phyloP scores from a whole-genome alignment of 352 stramenopile genomes.

The Globisporangium alternatum region DNA sequence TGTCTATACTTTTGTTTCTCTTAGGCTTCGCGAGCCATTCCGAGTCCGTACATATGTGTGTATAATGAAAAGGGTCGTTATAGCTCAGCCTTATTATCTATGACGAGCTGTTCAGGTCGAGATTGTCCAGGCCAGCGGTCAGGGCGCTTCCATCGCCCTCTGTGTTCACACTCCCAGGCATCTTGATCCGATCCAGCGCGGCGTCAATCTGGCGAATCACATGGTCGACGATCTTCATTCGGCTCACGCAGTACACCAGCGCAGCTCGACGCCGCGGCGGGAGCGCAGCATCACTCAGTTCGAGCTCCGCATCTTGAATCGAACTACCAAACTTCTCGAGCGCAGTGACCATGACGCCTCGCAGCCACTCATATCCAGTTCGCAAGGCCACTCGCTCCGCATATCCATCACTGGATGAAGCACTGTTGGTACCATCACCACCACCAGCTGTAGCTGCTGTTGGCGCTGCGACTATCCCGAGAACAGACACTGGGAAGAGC shows the following conservation, averaged over 20 bases:
- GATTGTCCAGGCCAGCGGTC: background rate
- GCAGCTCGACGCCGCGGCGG: conserved; percentile 32
- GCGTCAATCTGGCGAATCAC: conserved; percentile 39
- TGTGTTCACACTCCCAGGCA: background rate
- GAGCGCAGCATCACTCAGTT: conserved; percentile 18
- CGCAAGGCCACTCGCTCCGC: conserved; percentile 2
- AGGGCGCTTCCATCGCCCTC: background rate
- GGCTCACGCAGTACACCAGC: conserved; percentile 44
- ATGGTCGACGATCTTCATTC: conserved; percentile 36
- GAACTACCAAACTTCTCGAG: conserved; percentile 21
- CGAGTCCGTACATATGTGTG: background rate
- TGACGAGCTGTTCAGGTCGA: conserved; percentile 3
- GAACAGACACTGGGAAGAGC: conserved; percentile 31
- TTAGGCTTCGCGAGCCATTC: background rate
- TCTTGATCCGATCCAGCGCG: conserved; percentile 21
- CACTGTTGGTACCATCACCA: background rate
- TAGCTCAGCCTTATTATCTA: background rate
- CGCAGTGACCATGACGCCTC: conserved; percentile 14
- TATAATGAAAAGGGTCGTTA: too few species aligned
- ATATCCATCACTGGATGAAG: background rate
- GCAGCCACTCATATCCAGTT: conserved; percentile 17
- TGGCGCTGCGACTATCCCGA: background rate
- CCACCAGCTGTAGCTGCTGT: background rate
- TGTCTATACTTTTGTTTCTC: conserved; percentile 1
- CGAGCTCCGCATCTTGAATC: conserved; percentile 24